A percentile compares a stretch with the other conserved stretches of the same genome.
These are phyloP conservation scores for Coniochaeta sp. DNA, from an alignment of 2,329 filamentous ascomycete genomes.

Conservation along the genomic window DNA sequence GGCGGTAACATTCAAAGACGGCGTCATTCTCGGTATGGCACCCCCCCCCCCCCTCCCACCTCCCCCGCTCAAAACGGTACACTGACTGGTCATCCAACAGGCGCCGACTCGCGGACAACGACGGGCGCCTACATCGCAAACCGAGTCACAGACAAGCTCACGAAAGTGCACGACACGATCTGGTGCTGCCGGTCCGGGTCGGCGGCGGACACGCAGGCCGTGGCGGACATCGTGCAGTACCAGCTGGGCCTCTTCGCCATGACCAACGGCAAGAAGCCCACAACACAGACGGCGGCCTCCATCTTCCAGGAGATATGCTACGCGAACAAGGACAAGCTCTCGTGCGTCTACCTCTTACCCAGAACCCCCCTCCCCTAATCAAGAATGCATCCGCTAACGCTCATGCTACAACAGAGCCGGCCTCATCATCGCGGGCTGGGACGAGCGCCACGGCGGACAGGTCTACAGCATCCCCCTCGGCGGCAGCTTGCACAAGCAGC, in stretches of 20 bases:
- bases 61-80: no score
- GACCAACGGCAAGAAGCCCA: conserved; percentile 81
- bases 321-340: conserved; percentile 88
- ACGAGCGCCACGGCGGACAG: conserved; percentile 88
- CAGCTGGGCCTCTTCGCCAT: conserved; percentile 90
- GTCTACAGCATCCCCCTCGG: conserved; percentile 96
- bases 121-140: conserved; percentile 98
- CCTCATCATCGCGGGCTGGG: conserved; percentile 98
- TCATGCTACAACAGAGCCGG: conserved; percentile 86
- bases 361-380: no score
- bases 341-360: conserved; percentile 44
- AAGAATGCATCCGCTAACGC: no score
- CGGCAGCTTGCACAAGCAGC: conserved; percentile 93
- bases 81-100: conserved; percentile 37
- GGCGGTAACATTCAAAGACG: conserved; percentile 98
- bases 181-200: conserved; percentile 99
- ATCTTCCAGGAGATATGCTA: conserved; percentile 99
- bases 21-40: conserved; percentile 75
- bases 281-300: conserved; percentile 88
- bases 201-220: conserved; percentile 93
- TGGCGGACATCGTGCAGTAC: conserved; percentile 96
- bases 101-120: conserved; percentile 94
- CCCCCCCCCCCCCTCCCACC: not conserved
- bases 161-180: conserved; percentile 96
- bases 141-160: conserved; percentile 98